These are phyloP conservation scores for Coix lacrymajobi DNA, from an alignment of 176 grass and related monocot genomes.

Conservation along the genomic window DNA sequence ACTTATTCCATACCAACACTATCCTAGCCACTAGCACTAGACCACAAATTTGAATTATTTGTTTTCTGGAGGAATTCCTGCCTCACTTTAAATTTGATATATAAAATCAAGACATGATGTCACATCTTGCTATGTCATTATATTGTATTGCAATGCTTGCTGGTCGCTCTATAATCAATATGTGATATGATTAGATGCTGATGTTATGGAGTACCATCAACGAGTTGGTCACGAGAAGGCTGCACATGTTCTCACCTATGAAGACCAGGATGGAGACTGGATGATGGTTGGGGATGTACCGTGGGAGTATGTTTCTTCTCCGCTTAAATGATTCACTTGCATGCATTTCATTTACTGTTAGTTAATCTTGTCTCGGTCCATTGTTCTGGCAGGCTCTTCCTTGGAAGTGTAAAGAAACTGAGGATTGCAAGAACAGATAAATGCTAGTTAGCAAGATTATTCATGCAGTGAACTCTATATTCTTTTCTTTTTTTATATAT, in stretches of 20 bases:
- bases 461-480: not conserved
- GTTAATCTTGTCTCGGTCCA: not conserved
- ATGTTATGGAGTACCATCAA: conserved; percentile 30
- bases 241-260: conserved; percentile 54
- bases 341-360: not conserved
- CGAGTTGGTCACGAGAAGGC: conserved; percentile 30
- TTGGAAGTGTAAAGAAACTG: conserved; percentile 60
- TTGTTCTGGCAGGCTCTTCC: conserved; percentile 45
- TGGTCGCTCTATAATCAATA: conserved; percentile 4
- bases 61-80: not conserved
- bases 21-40: not conserved
- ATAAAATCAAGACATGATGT: conserved; percentile 14
- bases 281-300: conserved; percentile 85
- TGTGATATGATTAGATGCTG: conserved; percentile 40
- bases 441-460: conserved; percentile 31
- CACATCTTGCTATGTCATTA: conserved; percentile 9
- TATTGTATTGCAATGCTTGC: not conserved
- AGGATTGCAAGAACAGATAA: conserved; percentile 51
- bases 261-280: conserved; percentile 78
- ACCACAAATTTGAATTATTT: not conserved
- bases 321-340: not conserved
- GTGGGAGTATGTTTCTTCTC: conserved; percentile 53
- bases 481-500: not conserved
- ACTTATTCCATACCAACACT: not conserved
- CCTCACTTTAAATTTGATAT: conserved; percentile 10